These are phyloP conservation scores for Aspergillus clavatus DNA, from an alignment of 2,329 filamentous ascomycete genomes.

Conservation along the genomic window DNA sequence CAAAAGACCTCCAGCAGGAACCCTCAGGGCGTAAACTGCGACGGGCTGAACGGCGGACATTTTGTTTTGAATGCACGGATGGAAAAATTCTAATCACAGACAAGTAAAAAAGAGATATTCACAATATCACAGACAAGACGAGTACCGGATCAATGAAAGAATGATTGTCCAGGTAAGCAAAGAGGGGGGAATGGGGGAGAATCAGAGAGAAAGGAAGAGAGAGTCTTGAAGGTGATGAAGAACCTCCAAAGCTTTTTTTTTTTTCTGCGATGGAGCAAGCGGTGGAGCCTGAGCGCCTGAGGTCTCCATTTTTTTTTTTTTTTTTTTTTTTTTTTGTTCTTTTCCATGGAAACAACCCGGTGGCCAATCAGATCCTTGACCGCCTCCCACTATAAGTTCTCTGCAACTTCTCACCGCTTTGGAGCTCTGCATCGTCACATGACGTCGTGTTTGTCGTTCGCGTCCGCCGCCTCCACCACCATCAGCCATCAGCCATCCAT, in stretches of 20 bases:
- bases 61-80: conserved; percentile 14
- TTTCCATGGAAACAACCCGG: neutral
- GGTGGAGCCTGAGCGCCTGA: conserved; percentile 14
- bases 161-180: conserved; percentile 4
- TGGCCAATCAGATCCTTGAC: conserved; percentile 4
- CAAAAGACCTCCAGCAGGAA: conserved; percentile 77
- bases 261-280: conserved; percentile 19
- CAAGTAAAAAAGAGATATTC: conserved; percentile 10
- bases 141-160: neutral
- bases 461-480: neutral
- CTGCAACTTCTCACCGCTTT: conserved; percentile 3
- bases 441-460: conserved; percentile 8
- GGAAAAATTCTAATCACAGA: conserved; percentile 6
- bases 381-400: conserved; percentile 1
- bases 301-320: conserved; percentile 15
- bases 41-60: conserved; percentile 56
- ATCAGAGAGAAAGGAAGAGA: conserved; percentile 6
- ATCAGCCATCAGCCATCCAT: neutral
- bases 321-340: conserved; percentile 1
- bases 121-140: conserved; percentile 18
- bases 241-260: conserved; percentile 14
- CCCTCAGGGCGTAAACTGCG: conserved; percentile 86
- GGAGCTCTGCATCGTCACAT: conserved; percentile 8
- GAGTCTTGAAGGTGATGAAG: conserved; percentile 10
- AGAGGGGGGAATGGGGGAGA: conserved; percentile 2